Base-by-base conservation (phyloP, 352 stramenopile species). In the Globisporangium recalcitrans region DNA sequence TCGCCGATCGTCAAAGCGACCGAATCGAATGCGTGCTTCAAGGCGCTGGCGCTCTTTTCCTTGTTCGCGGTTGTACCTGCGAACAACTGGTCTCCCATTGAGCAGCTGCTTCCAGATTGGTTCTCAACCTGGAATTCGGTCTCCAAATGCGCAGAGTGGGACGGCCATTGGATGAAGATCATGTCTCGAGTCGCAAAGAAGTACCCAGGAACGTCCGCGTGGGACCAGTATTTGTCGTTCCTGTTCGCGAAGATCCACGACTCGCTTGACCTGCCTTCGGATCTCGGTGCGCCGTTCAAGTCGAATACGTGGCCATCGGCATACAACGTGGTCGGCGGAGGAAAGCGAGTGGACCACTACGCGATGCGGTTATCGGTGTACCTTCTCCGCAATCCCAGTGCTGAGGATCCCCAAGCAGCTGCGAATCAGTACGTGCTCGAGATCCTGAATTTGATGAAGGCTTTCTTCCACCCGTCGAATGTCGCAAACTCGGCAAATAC, bases 391-490 rank as follows among this genome's bases (percentile, higher is more conserved):
- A 72, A 80, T 7, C 57, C 56, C 16, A 52, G 57, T 6, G 60
- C 54, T 16, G 54, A 63, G 29, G 58, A 29, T 7, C 62, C 31
- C 13, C 66, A 66, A 31, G 38, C 53, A 11, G 31, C 60, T 16
- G 66, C 77, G 8, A 87, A 76, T 36, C 62, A 74, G 22, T 85
- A 81, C 61, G 53, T 90, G 13, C 60, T 88, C 10, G 74, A 89
- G 54, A 75, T 91, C 32, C 32, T 91, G 29, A 69, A 68, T 49
- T 67, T 81, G 24, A 62, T 89, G 42, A 86, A 80, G 60, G 77
- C 77, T 8, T 91, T 87, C 60, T 90, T 89, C 38, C 82, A 91
- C 56, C 82, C 82, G 29, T 88, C 82, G 19, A 91, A 89, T 38
- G 78, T 84, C 11, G 70, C 78, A 19, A 86, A 85, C 40, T 70